These are phyloP conservation scores for Fusarium burgessii DNA, from an alignment of 2,329 filamentous ascomycete species.

Conservation along the genomic window DNA sequence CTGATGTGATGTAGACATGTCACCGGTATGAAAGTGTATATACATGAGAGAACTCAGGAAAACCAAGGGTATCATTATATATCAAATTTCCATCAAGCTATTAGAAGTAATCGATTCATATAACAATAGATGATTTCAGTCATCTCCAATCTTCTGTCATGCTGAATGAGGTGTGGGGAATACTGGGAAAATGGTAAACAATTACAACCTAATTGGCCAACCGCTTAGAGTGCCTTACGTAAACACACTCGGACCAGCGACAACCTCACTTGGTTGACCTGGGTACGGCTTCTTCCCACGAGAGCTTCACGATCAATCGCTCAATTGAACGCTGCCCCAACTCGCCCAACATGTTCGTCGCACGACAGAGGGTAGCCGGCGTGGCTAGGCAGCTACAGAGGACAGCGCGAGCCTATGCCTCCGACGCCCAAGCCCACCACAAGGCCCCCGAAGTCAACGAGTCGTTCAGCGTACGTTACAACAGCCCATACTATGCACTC, in stretches of 20 bases:
- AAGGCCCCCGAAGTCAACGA: constrained; percentile 63
- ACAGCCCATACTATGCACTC: constrained; percentile 29
- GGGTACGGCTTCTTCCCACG: constrained; percentile 40
- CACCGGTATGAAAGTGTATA: too few species aligned
- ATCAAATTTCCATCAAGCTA: background rate
- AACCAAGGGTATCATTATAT: too few species aligned
- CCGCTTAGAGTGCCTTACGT: constrained; percentile 43
- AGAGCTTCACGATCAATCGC: constrained; percentile 46
- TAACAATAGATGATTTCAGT: background rate
- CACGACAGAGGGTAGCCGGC: constrained; percentile 59
- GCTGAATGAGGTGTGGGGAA: constrained; percentile 1
- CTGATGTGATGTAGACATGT: too few species aligned
- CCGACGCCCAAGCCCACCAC: constrained; percentile 63
- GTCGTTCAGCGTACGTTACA: constrained; percentile 66
- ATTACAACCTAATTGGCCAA: constrained; percentile 41
- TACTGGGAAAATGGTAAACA: constrained; percentile 31
- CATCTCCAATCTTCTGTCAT: background rate
- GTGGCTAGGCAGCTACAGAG: constrained; percentile 54
- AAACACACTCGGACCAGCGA: constrained; percentile 45
- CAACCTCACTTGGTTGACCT: constrained; percentile 47
- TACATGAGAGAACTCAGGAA: too few species aligned
- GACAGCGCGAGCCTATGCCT: constrained; percentile 64
- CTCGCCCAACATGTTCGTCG: constrained; percentile 54
- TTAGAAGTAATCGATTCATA: background rate
- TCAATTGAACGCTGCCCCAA: constrained; percentile 51